Evolutionary conservation across 768 basidiomycete genomes (phyloP), one percentile per base, ranked within the genome.

Genomic region (Kondoa subrosea): DNA sequence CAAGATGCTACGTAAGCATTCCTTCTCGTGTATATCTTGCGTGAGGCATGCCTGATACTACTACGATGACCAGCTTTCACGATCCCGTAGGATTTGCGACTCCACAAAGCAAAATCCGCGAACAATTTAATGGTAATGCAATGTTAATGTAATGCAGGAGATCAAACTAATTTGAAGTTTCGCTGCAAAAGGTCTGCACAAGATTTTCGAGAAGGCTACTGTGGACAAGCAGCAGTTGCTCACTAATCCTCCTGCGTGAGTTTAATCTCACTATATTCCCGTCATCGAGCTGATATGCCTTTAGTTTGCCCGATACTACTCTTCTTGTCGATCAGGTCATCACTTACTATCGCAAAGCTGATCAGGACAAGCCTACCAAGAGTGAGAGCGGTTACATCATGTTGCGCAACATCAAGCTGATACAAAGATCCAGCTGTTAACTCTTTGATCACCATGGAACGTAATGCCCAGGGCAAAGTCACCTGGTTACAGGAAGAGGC

Each of bases 241-340:
- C 14, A 25, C 30, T 15, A 60, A 60, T 15, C 58, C 58, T 26
- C n/a, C 25, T 4, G 4, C 58, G 25, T 26, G 29, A 4, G 25
- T 31, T 26, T 4, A 26, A 3, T 12, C 27, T 32, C 27, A 4
- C 17, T 32, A 16, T 31, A 17, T 31, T 31, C 29, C n/a, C 3
- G 2, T 15, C 30, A 27, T 17, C 33, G 16, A 17, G 30, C 29
- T 27, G 33, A 32, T 31, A 17, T 27, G 17, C 61, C 61, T 15
- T 17, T 16, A 63, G 27, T 33, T 32, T 63, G 15, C 61, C 61
- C 30, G 29, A 63, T n/a, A 63, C 27, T n/a, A 63, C 61, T 32
- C 8, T 63, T 3, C n/a, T 63, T 16, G 61, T 63, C 29, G 61
- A 63, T 32, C 61, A 63, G 61, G 61, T 31, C 61, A 32, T 63